These are phyloP conservation scores for Aspergillus nidulans DNA, from an alignment of 495 filamentous ascomycete genomes.

Conservation along the genomic window DNA sequence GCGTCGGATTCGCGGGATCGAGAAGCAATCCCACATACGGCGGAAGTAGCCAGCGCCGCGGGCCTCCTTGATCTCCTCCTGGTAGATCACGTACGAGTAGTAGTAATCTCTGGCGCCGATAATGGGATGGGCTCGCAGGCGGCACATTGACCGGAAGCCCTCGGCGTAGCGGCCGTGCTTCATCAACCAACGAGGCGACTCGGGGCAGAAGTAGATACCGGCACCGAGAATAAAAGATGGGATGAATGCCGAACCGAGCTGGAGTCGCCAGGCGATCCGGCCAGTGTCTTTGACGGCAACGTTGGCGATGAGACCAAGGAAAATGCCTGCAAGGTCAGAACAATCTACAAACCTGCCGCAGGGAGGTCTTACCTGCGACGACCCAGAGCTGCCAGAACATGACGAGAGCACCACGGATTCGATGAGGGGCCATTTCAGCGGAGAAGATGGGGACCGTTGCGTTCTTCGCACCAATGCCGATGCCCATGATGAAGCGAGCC, in stretches of 20 bases:
- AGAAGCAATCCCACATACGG: slow-evolving; percentile 57
- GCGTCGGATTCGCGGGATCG: slow-evolving; percentile 58
- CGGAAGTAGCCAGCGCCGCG: slow-evolving; percentile 47
- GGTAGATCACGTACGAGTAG: slow-evolving; percentile 52
- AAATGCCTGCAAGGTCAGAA: slow-evolving; percentile 43
- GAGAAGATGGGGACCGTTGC: slow-evolving; percentile 62
- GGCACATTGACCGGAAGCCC: slow-evolving; percentile 51
- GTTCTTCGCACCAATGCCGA: slow-evolving; percentile 60
- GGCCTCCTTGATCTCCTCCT: slow-evolving; percentile 41
- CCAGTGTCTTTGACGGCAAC: slow-evolving; percentile 54
- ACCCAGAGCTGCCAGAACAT: slow-evolving; percentile 62
- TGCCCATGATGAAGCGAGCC: slow-evolving; percentile 52
- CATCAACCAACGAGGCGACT: slow-evolving; percentile 66
- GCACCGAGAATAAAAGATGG: slow-evolving; percentile 58
- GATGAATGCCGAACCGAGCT: slow-evolving; percentile 63
- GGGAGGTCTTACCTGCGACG: slow-evolving; percentile 15
- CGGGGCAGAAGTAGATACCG: slow-evolving; percentile 60
- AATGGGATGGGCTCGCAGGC: slow-evolving; percentile 49
- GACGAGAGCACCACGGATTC: slow-evolving; percentile 59
- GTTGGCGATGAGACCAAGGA: slow-evolving; percentile 59
- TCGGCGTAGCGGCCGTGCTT: slow-evolving; percentile 49
- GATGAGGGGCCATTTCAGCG: slow-evolving; percentile 58
- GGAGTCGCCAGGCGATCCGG: slow-evolving; percentile 58
- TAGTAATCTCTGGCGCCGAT: slow-evolving; percentile 33
- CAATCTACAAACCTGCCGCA: background rate